phyloP scores from a whole-genome alignment of 192 early-diverging fungal species.

The Coemansia nantahalensis region DNA sequence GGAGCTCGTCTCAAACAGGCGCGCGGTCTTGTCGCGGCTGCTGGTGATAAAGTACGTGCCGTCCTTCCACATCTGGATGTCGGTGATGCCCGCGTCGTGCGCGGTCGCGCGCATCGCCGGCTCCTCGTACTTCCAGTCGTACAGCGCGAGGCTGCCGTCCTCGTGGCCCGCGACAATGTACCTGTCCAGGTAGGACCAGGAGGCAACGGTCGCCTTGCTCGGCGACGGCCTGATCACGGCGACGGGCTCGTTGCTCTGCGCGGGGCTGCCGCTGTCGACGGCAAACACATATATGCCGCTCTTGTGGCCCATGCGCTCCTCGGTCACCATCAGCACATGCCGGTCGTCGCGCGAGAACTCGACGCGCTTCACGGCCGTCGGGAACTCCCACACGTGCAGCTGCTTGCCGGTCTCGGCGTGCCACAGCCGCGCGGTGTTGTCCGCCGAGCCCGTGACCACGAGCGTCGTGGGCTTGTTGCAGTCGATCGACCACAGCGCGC shows the following conservation, averaged over 20 bases:
- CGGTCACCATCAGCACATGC: constrained; percentile 89
- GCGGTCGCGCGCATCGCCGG: constrained; percentile 54
- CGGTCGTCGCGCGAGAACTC: constrained; percentile 88
- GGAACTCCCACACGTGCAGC: constrained; percentile 88
- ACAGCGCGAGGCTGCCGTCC: constrained; percentile 86
- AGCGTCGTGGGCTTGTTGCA: constrained; percentile 80
- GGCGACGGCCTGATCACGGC: constrained; percentile 68
- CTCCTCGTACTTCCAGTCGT: constrained; percentile 81
- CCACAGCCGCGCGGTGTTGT: constrained; percentile 91
- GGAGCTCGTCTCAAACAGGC: constrained; percentile 84
- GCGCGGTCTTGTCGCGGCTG: constrained; percentile 91
- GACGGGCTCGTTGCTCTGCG: constrained; percentile 75
- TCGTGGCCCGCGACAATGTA: constrained; percentile 94
- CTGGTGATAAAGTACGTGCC: constrained; percentile 93
- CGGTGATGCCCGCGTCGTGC: constrained; percentile 77
- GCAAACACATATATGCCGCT: constrained; percentile 82
- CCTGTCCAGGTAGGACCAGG: constrained; percentile 90
- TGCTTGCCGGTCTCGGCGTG: constrained; percentile 85
- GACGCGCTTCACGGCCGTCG: constrained; percentile 88
- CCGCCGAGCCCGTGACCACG: constrained; percentile 85
- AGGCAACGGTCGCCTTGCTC: constrained; percentile 88
- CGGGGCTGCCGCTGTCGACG: constrained; percentile 61
- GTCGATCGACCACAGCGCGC: constrained; percentile 94
- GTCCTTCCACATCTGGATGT: constrained; percentile 90
- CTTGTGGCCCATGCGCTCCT: constrained; percentile 91